A percentile compares a stretch with the other conserved stretches of the same genome.
phyloP scores from a whole-genome alignment of 371 early-diverging fungal species.

The Mucor circinelloides region DNA sequence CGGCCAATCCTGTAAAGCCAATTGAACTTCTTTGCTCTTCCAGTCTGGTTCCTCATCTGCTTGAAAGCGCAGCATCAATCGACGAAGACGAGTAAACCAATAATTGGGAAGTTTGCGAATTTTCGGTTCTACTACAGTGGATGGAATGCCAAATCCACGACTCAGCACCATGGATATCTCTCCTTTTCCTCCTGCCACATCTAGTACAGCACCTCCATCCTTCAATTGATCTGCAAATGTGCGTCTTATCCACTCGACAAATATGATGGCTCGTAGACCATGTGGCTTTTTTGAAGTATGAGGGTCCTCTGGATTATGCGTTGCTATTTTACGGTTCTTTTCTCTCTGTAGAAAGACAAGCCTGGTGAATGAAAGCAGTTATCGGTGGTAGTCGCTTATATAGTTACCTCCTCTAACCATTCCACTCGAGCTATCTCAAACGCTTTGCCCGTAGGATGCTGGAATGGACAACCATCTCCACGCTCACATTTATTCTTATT shows the following conservation, averaged over 20 bases:
- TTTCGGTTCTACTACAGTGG: slow-evolving; percentile 57
- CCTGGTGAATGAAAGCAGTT: background rate
- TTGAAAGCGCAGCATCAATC: slow-evolving; percentile 40
- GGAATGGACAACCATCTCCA: slow-evolving; percentile 42
- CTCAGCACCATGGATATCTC: slow-evolving; percentile 58
- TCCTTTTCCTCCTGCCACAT: slow-evolving; percentile 66
- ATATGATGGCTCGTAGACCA: slow-evolving; percentile 52
- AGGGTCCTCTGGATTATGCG: slow-evolving; percentile 53
- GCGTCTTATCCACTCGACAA: slow-evolving; percentile 54
- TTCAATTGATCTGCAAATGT: slow-evolving; percentile 35
- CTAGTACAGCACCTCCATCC: slow-evolving; percentile 40
- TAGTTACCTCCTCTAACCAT: slow-evolving; percentile 52
- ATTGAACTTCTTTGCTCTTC: slow-evolving; percentile 26
- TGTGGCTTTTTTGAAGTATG: slow-evolving; percentile 56
- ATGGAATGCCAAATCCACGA: slow-evolving; percentile 48
- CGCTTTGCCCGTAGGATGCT: slow-evolving; percentile 45
- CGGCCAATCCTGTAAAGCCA: slow-evolving; percentile 30
- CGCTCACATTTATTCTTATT: slow-evolving; percentile 53
- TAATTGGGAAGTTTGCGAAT: slow-evolving; percentile 48
- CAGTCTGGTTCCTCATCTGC: slow-evolving; percentile 29
- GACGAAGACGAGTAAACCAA: slow-evolving; percentile 49
- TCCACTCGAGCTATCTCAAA: slow-evolving; percentile 26
- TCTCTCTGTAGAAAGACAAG: slow-evolving; percentile 21
- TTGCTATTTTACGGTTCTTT: slow-evolving; percentile 29
- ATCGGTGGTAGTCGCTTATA: background rate